Evolutionary conservation across 2,329 filamentous ascomycete species (phyloP).

Genomic region (Aspergillus viridinutans): DNA sequence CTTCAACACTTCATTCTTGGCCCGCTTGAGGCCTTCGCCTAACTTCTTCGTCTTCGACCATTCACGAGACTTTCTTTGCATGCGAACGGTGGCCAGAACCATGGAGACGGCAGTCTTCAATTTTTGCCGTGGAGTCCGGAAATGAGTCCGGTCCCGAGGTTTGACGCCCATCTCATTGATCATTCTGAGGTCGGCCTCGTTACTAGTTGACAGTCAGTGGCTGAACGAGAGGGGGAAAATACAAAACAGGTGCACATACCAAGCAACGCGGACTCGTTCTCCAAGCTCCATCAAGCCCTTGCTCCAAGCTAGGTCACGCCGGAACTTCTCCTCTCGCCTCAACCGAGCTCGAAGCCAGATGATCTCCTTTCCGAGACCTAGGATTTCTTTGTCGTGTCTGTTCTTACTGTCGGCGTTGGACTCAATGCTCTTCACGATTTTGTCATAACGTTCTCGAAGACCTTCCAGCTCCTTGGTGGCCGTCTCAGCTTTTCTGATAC

Average conservation of each 20-base stretch:
- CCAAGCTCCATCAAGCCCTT: slow-evolving; percentile 86
- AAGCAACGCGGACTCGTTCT: slow-evolving; percentile 60
- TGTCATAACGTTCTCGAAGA: slow-evolving; percentile 60
- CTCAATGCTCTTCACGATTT: slow-evolving; percentile 49
- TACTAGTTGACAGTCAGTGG: slow-evolving; percentile 55
- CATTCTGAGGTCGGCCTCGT: slow-evolving; percentile 83
- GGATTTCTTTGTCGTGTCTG: slow-evolving; percentile 61
- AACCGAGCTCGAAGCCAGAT: slow-evolving; percentile 81
- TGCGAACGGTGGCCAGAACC: slow-evolving; percentile 43
- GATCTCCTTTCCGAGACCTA: slow-evolving; percentile 83
- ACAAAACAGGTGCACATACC: slow-evolving; percentile 58
- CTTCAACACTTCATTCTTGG: slow-evolving; percentile 39
- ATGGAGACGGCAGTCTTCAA: slow-evolving; percentile 40
- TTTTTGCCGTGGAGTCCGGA: slow-evolving; percentile 37
- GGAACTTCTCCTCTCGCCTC: slow-evolving; percentile 73
- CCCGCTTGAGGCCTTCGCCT: slow-evolving; percentile 41
- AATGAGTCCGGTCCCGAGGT: slow-evolving; percentile 28
- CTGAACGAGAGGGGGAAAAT: slow-evolving; percentile 1
- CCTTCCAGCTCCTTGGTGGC: slow-evolving; percentile 42
- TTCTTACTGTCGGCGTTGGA: slow-evolving; percentile 41
- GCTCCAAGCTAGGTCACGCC: slow-evolving; percentile 75
- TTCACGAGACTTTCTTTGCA: slow-evolving; percentile 42
- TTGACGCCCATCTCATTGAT: slow-evolving; percentile 76
- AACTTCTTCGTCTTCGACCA: slow-evolving; percentile 43
- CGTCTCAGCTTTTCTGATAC: slow-evolving; percentile 38